Percentiles rank a stretch among this genome's conserved stretches.
Evolutionary conservation across 2,329 filamentous ascomycete genomes (phyloP).

Genomic region (Clathrospora elynae): DNA sequence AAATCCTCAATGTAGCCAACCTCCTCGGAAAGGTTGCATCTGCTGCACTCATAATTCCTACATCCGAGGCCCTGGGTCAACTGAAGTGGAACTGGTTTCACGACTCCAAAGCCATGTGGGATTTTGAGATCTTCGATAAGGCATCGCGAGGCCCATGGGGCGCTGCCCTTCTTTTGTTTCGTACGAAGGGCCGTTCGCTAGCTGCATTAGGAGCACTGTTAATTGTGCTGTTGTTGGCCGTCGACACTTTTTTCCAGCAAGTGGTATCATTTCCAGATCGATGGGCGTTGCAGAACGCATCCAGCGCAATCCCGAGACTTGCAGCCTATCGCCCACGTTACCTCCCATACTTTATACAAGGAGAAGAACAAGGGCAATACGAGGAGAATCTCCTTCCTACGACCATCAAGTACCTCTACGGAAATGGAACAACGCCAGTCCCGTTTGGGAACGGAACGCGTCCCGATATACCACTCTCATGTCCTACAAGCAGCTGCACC

Average conservation of each 20-base stretch:
- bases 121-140: conserved; percentile 47
- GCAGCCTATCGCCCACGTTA: conserved; percentile 9
- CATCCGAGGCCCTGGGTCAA: conserved; percentile 41
- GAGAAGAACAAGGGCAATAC: not conserved
- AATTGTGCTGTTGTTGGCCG: conserved; percentile 22
- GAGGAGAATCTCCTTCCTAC: conserved; percentile 8
- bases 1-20: too few species aligned
- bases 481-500: conserved; percentile 38
- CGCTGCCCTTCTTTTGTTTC: conserved; percentile 18
- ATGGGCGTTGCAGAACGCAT: conserved; percentile 18
- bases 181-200: conserved; percentile 27
- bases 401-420: conserved; percentile 13
- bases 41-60: conserved; percentile 35
- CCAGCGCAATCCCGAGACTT: conserved; percentile 19
- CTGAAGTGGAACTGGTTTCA: conserved; percentile 47
- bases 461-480: conserved; percentile 33
- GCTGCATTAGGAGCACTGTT: conserved; percentile 33
- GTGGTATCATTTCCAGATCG: conserved; percentile 32
- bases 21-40: conserved; percentile 37
- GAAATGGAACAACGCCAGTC: conserved; percentile 29
- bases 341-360: not conserved
- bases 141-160: conserved; percentile 38
- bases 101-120: conserved; percentile 39
- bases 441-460: conserved; percentile 31
- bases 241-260: conserved; percentile 45